Percentiles rank a stretch among this genome's conserved stretches.
Evolutionary conservation across 306 rosid genomes (phyloP).

Genomic region (Cyamopsis tetragonoloba): DNA sequence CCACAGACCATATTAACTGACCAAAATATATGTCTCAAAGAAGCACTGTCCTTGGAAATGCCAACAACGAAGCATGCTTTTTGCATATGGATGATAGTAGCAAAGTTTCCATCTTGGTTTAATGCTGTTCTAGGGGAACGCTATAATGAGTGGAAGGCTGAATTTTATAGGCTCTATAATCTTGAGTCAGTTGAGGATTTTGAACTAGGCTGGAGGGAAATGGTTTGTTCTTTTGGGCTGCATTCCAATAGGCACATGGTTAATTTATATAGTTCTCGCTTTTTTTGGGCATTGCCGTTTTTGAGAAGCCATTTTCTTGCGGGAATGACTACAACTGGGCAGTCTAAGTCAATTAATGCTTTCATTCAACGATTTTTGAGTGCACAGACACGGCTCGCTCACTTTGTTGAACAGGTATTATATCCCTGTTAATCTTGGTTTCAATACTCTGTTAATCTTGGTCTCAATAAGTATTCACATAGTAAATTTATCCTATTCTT

Average conservation of each 20-base stretch:
- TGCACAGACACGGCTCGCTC: slow-evolving; percentile 91
- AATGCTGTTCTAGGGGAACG: slow-evolving; percentile 95
- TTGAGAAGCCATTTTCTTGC: slow-evolving; percentile 93
- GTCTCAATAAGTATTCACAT: neutral
- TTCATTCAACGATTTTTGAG: slow-evolving; percentile 93
- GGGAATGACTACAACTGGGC: slow-evolving; percentile 87
- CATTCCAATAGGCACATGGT: slow-evolving; percentile 78
- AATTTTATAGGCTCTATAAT: slow-evolving; percentile 77
- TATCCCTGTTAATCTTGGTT: slow-evolving; percentile 8
- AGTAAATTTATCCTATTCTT: slow-evolving; percentile 1
- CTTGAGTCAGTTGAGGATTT: slow-evolving; percentile 85
- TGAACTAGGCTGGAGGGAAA: slow-evolving; percentile 87
- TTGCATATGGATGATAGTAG: slow-evolving; percentile 98
- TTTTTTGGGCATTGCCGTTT: slow-evolving; percentile 88
- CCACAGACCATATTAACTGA: slow-evolving; percentile 90
- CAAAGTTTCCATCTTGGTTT: slow-evolving; percentile 97
- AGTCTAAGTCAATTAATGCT: slow-evolving; percentile 85
- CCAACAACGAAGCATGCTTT: slow-evolving; percentile 78
- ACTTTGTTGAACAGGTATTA: slow-evolving; percentile 84
- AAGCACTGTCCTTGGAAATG: slow-evolving; percentile 74
- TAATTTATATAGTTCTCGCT: slow-evolving; percentile 69
- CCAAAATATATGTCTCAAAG: slow-evolving; percentile 88
- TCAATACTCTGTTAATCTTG: neutral
- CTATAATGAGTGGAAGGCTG: slow-evolving; percentile 93
- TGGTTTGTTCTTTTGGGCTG: slow-evolving; percentile 85